Base-by-base conservation (phyloP, 208 protist species). In the Acanthamoeba divionensis region DNA sequence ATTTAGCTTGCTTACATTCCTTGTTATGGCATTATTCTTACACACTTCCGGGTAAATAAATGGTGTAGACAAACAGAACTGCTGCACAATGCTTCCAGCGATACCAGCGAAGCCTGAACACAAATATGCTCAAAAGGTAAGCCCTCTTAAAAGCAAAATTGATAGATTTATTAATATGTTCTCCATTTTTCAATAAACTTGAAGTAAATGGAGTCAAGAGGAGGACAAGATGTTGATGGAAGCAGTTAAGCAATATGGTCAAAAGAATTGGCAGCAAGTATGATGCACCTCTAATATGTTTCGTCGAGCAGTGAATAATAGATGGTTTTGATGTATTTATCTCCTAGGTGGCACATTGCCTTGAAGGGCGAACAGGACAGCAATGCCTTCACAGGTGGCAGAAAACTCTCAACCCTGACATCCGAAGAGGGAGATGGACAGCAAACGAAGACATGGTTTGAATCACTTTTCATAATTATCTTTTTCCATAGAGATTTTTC, bases 321-420 rank as follows among this genome's bases (percentile, higher is more conserved):
- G 21, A 60, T 21, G n/a, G n/a, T 26, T 60, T 60, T 60, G n/a
- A 60, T 26, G 52, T 21, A 60, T 21, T 60, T 60, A 60, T 26
- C 21, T 21, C 52, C 21, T 21, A 60, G 52, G n/a, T 96, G 13
- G 77, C 93, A 0, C 71, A 95, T 21, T 52, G 55, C 15, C 57
- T 95, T 1, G 77, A 91, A 1, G 93, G 86, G 41, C 73, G 94
- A 38, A 95, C 92, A 6, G 91, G 93, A 15, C 93, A 95, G 44
- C 94, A 96, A 69, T 96, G 94, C 73, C n/a, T 96, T 1, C 92
- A 95, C 73, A 54, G 94, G 26, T 96, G 93, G 91, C 71, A 93
- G 31, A 96, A 96, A 85, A 88, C 92, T 26, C 48, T 96, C 21
- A 79, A 92, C 54, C 94, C 94, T 10, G 44, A 44, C 0, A 96